These are phyloP conservation scores for Sistotremastrum niveocremeum DNA, from an alignment of 768 basidiomycete species.

Conservation along the genomic window DNA sequence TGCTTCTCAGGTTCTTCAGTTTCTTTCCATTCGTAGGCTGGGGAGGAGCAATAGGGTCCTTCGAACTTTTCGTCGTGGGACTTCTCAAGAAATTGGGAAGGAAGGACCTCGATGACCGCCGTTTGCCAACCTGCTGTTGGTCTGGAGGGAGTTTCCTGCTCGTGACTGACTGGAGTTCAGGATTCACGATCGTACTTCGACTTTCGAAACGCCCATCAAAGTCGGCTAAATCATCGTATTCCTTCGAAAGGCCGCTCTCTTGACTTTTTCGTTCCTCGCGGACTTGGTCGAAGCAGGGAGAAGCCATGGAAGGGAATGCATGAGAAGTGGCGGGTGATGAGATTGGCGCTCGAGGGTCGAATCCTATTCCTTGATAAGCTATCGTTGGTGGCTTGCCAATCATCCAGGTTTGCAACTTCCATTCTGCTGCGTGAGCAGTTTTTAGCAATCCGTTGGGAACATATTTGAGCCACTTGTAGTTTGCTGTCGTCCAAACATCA, in stretches of 20 bases:
- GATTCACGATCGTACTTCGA: conserved; percentile 48
- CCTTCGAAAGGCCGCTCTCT: conserved; percentile 47
- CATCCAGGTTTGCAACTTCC: conserved; percentile 96
- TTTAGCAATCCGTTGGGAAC: conserved; percentile 87
- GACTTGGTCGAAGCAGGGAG: not conserved
- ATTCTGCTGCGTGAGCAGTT: conserved; percentile 93
- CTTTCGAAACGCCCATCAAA: conserved; percentile 83
- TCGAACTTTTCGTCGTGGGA: conserved; percentile 13
- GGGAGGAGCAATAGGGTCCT: conserved; percentile 5
- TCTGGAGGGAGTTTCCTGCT: conserved; percentile 19
- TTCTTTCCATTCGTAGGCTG: conserved; percentile 28
- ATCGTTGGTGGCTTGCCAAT: conserved; percentile 88
- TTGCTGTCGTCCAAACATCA: conserved; percentile 27
- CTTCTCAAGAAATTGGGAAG: conserved; percentile 44
- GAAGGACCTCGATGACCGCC: conserved; percentile 57
- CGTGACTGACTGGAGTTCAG: conserved; percentile 12
- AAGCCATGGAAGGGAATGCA: too few species aligned
- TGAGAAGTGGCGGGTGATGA: conserved; percentile 1
- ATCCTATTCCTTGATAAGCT: conserved; percentile 77
- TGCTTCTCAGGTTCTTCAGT: conserved; percentile 65
- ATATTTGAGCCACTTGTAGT: conserved; percentile 95
- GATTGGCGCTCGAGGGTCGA: conserved; percentile 32
- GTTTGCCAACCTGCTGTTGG: conserved; percentile 23
- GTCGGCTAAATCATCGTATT: conserved; percentile 78
- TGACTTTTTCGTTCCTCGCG: not conserved